Percentiles rank a stretch among this genome's conserved stretches.
phyloP scores from a whole-genome alignment of 352 stramenopile species.

The Phytophthora colocasiae region DNA sequence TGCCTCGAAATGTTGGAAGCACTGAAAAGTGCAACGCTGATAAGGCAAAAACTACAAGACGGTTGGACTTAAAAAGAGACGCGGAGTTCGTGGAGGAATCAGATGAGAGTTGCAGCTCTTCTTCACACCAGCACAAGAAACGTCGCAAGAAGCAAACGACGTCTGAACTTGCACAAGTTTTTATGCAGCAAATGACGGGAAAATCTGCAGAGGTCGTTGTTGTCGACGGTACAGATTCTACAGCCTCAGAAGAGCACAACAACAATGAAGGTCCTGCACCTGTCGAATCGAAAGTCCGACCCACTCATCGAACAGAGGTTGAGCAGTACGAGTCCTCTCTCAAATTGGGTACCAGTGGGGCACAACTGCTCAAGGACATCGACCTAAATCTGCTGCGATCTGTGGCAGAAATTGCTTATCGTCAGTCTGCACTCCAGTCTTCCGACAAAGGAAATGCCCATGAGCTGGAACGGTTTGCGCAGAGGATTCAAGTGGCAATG shows the following conservation, averaged over 20 bases:
- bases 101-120: not conserved
- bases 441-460: not conserved
- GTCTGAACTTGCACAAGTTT: not conserved
- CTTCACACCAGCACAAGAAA: conserved; percentile 9
- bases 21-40: not conserved
- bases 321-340: conserved; percentile 12
- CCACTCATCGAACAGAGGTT: not conserved
- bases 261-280: not conserved
- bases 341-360: not conserved
- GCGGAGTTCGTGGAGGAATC: conserved; percentile 15
- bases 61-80: conserved; percentile 11
- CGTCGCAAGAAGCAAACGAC: conserved; percentile 9
- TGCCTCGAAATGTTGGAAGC: not conserved
- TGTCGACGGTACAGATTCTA: conserved; percentile 4
- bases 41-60: not conserved
- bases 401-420: conserved; percentile 13
- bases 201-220: not conserved
- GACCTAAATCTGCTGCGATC: conserved; percentile 16
- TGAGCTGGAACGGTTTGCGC: conserved; percentile 7
- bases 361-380: conserved; percentile 14
- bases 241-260: not conserved
- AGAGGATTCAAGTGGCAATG: conserved; percentile 11
- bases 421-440: not conserved
- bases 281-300: not conserved
- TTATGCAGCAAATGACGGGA: too few relatives aligned